A percentile compares a stretch with the other conserved stretches of the same genome.
These are phyloP conservation scores for Fermentozyma sake DNA, from an alignment of 1,139 yeast genomes.

Conservation along the genomic window DNA sequence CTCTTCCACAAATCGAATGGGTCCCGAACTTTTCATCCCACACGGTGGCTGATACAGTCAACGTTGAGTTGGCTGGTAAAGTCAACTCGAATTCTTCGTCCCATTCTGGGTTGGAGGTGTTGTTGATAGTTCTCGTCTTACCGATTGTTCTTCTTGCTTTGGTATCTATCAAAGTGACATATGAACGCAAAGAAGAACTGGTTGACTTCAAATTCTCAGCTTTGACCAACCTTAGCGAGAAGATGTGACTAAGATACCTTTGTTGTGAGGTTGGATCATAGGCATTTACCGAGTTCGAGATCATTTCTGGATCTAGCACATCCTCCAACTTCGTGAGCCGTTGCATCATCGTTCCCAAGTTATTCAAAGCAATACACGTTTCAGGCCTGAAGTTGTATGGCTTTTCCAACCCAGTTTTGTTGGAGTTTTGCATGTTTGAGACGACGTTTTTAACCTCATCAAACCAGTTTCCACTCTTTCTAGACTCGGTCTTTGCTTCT, in stretches of 20 bases:
- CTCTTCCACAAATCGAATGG: slow-evolving; percentile 69
- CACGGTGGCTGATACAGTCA: slow-evolving; percentile 54
- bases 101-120: slow-evolving; percentile 75
- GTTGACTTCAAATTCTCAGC: slow-evolving; percentile 63
- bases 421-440: slow-evolving; percentile 38
- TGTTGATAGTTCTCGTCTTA: slow-evolving; percentile 62
- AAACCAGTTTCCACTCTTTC: slow-evolving; percentile 33
- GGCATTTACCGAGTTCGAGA: slow-evolving; percentile 44
- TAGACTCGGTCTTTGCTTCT: slow-evolving; percentile 18
- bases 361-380: slow-evolving; percentile 75
- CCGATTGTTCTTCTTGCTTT: slow-evolving; percentile 56
- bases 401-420: slow-evolving; percentile 36
- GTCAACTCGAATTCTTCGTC: slow-evolving; percentile 79
- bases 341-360: slow-evolving; percentile 57
- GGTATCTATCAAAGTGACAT: slow-evolving; percentile 65
- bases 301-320: slow-evolving; percentile 55
- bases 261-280: slow-evolving; percentile 27
- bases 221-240: slow-evolving; percentile 59
- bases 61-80: slow-evolving; percentile 33
- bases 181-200: slow-evolving; percentile 53
- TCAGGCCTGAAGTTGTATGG: slow-evolving; percentile 59
- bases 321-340: slow-evolving; percentile 60
- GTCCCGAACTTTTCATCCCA: slow-evolving; percentile 68
- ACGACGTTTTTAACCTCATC: slow-evolving; percentile 47
- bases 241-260: slow-evolving; percentile 48